Conservation (phyloP, 106 monocot genomes). For the Chionographis japonica region DNA sequence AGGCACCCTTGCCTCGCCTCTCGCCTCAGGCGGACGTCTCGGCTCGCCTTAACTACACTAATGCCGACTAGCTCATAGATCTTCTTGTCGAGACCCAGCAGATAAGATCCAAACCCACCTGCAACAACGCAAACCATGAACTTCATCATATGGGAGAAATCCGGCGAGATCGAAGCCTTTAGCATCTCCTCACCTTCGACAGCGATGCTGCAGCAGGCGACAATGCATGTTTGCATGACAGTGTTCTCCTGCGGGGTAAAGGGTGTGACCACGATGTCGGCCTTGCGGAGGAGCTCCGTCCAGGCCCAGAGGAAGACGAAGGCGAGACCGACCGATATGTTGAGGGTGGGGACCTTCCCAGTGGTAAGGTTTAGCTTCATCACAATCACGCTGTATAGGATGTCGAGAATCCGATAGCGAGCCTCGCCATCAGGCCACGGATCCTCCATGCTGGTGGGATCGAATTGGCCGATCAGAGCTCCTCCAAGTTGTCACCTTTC, state of each 20-base stretch:
- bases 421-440: conserved; percentile 44
- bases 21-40: too few species aligned
- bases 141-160: too few species aligned
- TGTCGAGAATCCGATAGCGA: conserved; percentile 27
- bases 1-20: too few species aligned
- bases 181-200: conserved; percentile 40
- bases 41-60: too few species aligned
- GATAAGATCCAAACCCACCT: conserved; percentile 95
- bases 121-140: conserved; percentile 2
- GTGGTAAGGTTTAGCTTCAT: conserved; percentile 73
- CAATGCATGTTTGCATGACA: conserved; percentile 68
- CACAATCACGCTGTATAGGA: conserved; percentile 67
- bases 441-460: conserved; percentile 26
- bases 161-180: not conserved
- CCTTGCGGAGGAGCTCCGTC: conserved; percentile 41
- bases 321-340: conserved; percentile 63
- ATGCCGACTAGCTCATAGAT: conserved; percentile 84
- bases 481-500: conserved; percentile 19
- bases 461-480: not conserved
- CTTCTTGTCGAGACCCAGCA: conserved; percentile 78
- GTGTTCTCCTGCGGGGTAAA: conserved; percentile 79
- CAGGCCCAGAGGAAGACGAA: conserved; percentile 59
- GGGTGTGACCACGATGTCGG: conserved; percentile 37
- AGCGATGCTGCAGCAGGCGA: conserved; percentile 74
- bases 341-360: conserved; percentile 66